Evolutionary conservation across 2,329 filamentous ascomycete species (phyloP).

Genomic region (Orbilia brochopaga): DNA sequence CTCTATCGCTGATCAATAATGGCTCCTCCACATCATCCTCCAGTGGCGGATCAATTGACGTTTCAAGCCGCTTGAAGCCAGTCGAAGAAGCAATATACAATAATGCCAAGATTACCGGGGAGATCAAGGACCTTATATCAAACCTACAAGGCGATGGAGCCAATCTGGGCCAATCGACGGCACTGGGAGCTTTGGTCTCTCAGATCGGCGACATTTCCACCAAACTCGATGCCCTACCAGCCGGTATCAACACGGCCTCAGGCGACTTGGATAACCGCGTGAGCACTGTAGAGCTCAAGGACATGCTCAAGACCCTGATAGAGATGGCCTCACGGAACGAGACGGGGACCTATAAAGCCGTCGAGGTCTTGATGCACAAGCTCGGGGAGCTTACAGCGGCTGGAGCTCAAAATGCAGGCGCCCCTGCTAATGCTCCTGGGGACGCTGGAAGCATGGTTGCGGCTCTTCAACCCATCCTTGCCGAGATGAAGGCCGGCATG

Average conservation of each 20-base stretch:
- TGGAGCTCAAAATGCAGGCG: constrained; percentile 66
- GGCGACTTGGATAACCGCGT: constrained; percentile 27
- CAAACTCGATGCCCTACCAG: constrained; percentile 20
- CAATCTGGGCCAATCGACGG: background rate
- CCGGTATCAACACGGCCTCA: background rate
- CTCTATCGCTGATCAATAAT: constrained; percentile 40
- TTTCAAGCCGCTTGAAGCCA: constrained; percentile 18
- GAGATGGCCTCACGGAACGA: constrained; percentile 53
- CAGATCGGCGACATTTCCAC: constrained; percentile 18
- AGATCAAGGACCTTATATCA: constrained; percentile 37
- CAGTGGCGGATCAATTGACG: background rate
- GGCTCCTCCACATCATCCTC: background rate
- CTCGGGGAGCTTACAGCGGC: constrained; percentile 56
- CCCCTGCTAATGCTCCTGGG: constrained; percentile 56
- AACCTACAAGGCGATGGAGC: constrained; percentile 14
- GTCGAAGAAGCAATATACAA: constrained; percentile 34
- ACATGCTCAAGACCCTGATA: constrained; percentile 53
- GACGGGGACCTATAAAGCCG: constrained; percentile 52
- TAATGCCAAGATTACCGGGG: constrained; percentile 26
- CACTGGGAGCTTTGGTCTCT: constrained; percentile 16
- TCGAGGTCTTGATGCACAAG: constrained; percentile 53
- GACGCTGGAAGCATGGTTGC: constrained; percentile 89
- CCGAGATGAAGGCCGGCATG: constrained; percentile 78
- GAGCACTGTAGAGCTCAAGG: constrained; percentile 52
- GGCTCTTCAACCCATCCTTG: constrained; percentile 84